phyloP scores from a whole-genome alignment of 1,284 basidiomycete genomes.

The Leccinum variabile region DNA sequence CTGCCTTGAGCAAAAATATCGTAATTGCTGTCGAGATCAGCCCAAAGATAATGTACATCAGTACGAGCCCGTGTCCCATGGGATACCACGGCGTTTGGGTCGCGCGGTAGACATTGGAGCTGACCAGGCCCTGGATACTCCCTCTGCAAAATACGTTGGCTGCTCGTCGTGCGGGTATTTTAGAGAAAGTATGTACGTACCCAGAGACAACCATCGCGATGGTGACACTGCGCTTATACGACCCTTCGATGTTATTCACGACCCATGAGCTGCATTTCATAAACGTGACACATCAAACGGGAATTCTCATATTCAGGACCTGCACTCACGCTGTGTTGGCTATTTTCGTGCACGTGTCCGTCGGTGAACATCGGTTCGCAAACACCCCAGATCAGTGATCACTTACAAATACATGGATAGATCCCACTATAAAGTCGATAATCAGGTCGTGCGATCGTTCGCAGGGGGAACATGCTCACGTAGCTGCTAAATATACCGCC shows the following conservation, averaged over 20 bases:
- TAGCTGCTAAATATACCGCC: slow-evolving; percentile 66
- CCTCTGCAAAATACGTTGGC: slow-evolving; percentile 32
- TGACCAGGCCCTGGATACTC: slow-evolving; percentile 74
- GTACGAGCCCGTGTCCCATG: slow-evolving; percentile 64
- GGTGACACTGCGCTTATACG: slow-evolving; percentile 74
- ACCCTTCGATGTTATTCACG: slow-evolving; percentile 74
- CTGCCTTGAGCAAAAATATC: slow-evolving; percentile 45
- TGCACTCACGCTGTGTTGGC: slow-evolving; percentile 61
- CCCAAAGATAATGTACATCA: slow-evolving; percentile 70
- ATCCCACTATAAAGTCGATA: too few relatives aligned
- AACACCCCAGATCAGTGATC: neutral
- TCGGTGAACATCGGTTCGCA: neutral
- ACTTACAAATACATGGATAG: too few relatives aligned
- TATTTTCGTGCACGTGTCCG: slow-evolving; percentile 20
- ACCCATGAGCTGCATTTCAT: slow-evolving; percentile 52
- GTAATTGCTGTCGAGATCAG: slow-evolving; percentile 50
- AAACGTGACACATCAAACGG: neutral
- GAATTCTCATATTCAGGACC: neutral
- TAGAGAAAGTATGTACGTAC: slow-evolving; percentile 36
- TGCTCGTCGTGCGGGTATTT: neutral
- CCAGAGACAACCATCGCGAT: slow-evolving; percentile 69
- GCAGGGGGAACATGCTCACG: slow-evolving; percentile 36
- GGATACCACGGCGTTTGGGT: slow-evolving; percentile 68
- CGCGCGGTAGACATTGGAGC: slow-evolving; percentile 70
- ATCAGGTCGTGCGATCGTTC: neutral